Conservation (phyloP, 352 stramenopile species). For the Albugo laibachii region DNA sequence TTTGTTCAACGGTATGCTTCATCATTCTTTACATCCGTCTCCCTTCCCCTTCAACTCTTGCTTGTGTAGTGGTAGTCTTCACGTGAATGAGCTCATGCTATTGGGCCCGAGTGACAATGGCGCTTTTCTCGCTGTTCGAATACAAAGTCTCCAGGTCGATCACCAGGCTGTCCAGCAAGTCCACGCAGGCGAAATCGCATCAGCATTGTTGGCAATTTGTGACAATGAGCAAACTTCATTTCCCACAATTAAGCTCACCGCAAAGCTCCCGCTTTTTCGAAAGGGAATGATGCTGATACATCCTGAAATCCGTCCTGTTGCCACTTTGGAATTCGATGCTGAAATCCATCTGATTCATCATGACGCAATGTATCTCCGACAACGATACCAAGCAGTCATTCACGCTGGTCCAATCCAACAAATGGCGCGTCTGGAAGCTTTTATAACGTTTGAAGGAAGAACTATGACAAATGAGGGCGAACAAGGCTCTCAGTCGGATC, state of each 20-base stretch:
- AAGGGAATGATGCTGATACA: constrained; percentile 61
- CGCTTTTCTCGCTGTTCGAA: constrained; percentile 34
- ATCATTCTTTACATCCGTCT: background rate
- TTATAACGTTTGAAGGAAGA: constrained; percentile 10
- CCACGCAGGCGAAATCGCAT: constrained; percentile 44
- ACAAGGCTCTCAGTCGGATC: background rate
- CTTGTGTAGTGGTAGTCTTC: constrained; percentile 25
- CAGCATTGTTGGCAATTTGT: constrained; percentile 33
- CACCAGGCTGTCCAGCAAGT: constrained; percentile 34
- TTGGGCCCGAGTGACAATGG: constrained; percentile 34
- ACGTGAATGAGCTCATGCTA: constrained; percentile 36
- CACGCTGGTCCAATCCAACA: constrained; percentile 60
- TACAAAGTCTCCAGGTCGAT: constrained; percentile 69
- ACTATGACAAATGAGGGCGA: background rate
- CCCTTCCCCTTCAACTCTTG: background rate
- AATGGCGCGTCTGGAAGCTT: constrained; percentile 56
- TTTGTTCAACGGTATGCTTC: background rate
- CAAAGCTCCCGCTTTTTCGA: constrained; percentile 10
- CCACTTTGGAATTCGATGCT: constrained; percentile 49
- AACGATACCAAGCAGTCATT: constrained; percentile 69
- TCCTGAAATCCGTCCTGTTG: constrained; percentile 31
- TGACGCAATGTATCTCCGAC: constrained; percentile 19
- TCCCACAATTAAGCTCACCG: no score
- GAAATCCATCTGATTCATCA: constrained; percentile 54
- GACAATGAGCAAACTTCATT: background rate